Percentiles rank a stretch among this genome's conserved stretches.
Conservation (phyloP, 805 yeast genomes). For the Metschnikowia cubensis region DNA sequence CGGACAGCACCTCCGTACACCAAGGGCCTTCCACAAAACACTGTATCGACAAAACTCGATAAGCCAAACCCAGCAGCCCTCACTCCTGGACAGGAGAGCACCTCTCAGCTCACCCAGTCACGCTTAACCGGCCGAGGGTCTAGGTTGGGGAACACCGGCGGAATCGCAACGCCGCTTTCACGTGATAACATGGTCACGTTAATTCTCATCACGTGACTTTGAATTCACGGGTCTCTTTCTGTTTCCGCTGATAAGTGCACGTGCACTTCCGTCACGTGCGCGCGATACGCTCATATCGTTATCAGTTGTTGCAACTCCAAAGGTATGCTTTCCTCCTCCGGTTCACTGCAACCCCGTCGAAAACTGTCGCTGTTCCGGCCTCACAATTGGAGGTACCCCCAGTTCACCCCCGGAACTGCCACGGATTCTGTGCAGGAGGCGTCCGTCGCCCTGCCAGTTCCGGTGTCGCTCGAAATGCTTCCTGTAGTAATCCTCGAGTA, state of each 20-base stretch:
- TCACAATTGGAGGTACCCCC: slow-evolving; percentile 11
- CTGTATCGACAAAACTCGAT: too few relatives aligned
- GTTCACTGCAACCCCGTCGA: slow-evolving; percentile 1
- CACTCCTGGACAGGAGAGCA: background rate
- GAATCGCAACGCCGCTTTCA: too few relatives aligned
- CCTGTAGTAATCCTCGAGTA: slow-evolving; percentile 18
- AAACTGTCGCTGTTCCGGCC: slow-evolving; percentile 13
- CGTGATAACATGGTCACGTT: too few relatives aligned
- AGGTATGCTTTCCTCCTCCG: background rate
- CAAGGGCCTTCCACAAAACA: too few relatives aligned
- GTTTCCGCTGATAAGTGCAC: background rate
- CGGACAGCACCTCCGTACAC: background rate
- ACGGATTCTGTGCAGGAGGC: background rate
- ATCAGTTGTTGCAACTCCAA: background rate
- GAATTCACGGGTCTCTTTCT: too few relatives aligned
- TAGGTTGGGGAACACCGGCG: too few relatives aligned
- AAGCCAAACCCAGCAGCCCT: background rate
- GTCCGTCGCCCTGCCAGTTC: too few relatives aligned
- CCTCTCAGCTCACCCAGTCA: too few relatives aligned
- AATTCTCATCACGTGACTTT: too few relatives aligned
- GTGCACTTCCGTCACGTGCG: background rate
- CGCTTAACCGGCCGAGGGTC: too few relatives aligned
- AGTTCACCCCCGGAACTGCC: background rate
- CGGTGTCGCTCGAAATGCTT: slow-evolving; percentile 17
- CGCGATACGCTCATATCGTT: background rate